phyloP scores from a whole-genome alignment of 2,329 filamentous ascomycete genomes.

The Metarhizium sp. region DNA sequence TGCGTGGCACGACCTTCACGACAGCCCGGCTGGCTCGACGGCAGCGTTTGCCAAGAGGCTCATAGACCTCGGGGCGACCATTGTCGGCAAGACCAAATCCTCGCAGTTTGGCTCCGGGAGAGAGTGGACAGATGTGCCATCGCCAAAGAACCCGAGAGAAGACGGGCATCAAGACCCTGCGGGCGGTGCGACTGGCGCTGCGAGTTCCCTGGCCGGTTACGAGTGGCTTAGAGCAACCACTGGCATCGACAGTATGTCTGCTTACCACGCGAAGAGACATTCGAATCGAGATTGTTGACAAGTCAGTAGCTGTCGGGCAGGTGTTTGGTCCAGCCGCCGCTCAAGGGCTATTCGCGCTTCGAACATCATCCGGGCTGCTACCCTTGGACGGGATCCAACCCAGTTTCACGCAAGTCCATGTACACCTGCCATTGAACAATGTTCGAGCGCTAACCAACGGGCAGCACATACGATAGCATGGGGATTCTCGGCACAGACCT shows the following conservation, averaged over 20 bases:
- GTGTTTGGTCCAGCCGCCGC: slow-evolving; percentile 11
- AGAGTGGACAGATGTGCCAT: slow-evolving; percentile 32
- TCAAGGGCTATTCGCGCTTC: slow-evolving; percentile 22
- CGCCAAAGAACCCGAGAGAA: slow-evolving; percentile 35
- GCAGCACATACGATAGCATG: slow-evolving; percentile 12
- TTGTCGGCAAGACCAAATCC: slow-evolving; percentile 44
- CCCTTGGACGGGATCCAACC: slow-evolving; percentile 8
- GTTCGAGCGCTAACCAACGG: not conserved
- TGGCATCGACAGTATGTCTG: slow-evolving; percentile 24
- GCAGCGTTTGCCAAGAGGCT: slow-evolving; percentile 43
- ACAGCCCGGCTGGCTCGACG: slow-evolving; percentile 30
- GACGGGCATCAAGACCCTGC: slow-evolving; percentile 33
- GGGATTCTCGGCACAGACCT: slow-evolving; percentile 17
- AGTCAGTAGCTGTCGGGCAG: slow-evolving; percentile 12
- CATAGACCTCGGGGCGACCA: slow-evolving; percentile 48
- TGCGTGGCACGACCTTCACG: slow-evolving; percentile 46
- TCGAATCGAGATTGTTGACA: not conserved
- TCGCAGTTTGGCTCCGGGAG: slow-evolving; percentile 33
- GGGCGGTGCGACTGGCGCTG: slow-evolving; percentile 29
- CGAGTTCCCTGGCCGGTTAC: slow-evolving; percentile 27
- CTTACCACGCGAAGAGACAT: not conserved
- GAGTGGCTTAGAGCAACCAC: slow-evolving; percentile 30
- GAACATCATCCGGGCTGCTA: slow-evolving; percentile 9
- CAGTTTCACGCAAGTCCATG: slow-evolving; percentile 13
- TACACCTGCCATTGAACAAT: too few species aligned